Evolutionary conservation across 805 yeast species (phyloP).

Genomic region (Metschnikowia cubensis): DNA sequence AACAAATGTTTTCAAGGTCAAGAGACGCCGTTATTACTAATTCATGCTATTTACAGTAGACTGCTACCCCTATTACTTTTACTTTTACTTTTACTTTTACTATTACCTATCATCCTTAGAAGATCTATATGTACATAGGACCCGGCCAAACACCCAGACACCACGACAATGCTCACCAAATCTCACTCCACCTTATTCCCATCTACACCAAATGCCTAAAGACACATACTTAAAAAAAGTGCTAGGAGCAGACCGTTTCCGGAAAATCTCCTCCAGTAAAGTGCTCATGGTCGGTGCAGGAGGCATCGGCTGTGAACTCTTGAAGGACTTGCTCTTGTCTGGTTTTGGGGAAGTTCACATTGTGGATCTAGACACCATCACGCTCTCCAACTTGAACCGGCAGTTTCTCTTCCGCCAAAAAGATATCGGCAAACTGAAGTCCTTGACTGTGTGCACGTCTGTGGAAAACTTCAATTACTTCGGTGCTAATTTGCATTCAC

Average conservation of each 20-base stretch:
- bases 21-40: not conserved
- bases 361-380: conserved; percentile 95
- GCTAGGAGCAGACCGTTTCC: conserved; percentile 37
- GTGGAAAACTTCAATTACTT: conserved; percentile 67
- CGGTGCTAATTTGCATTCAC: conserved; percentile 62
- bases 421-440: conserved; percentile 86
- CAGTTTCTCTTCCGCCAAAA: conserved; percentile 87
- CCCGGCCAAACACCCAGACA: not conserved
- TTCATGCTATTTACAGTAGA: too few species aligned
- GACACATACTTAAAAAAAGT: conserved; percentile 42
- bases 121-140: too few species aligned
- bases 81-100: too few species aligned
- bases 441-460: conserved; percentile 78
- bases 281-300: conserved; percentile 92
- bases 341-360: conserved; percentile 86
- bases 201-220: conserved; percentile 26
- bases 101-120: too few species aligned
- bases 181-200: not conserved
- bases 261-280: conserved; percentile 37
- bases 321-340: conserved; percentile 72
- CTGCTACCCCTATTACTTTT: too few species aligned
- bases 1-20: too few species aligned
- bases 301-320: conserved; percentile 90
- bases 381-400: conserved; percentile 84
- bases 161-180: not conserved